Evolutionary conservation across 495 filamentous ascomycete species (phyloP).

Genomic region (Annulohypoxylon moriforme): DNA sequence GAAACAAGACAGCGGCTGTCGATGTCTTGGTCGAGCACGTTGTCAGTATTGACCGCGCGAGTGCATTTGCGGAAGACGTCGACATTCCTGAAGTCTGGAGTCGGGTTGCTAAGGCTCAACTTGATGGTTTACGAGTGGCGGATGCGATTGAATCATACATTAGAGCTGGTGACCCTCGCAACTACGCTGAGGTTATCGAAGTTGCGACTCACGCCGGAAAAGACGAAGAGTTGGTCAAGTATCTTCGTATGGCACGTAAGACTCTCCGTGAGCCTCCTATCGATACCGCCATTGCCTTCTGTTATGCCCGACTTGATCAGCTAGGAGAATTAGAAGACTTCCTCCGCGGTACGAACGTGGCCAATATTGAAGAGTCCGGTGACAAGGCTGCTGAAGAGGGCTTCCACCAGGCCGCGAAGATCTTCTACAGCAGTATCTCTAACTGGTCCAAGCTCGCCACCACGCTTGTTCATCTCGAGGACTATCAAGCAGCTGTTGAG

Average conservation of each 20-base stretch:
- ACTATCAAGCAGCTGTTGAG: conserved; percentile 98
- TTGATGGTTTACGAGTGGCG: conserved; percentile 92
- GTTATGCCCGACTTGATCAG: conserved; percentile 90
- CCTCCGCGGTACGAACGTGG: conserved; percentile 91
- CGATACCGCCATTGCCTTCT: conserved; percentile 93
- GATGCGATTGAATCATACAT: conserved; percentile 98
- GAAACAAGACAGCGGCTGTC: conserved; percentile 84
- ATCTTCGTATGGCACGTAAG: conserved; percentile 95
- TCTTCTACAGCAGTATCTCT: conserved; percentile 97
- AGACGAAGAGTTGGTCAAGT: conserved; percentile 98
- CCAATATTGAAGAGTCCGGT: conserved; percentile 93
- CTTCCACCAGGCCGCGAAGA: conserved; percentile 96
- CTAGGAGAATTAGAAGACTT: conserved; percentile 97
- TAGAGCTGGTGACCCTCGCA: conserved; percentile 89
- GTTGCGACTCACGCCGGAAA: conserved; percentile 96
- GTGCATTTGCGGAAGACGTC: conserved; percentile 95
- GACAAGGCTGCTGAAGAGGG: conserved; percentile 98
- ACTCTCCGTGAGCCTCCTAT: conserved; percentile 93
- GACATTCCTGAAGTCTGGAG: conserved; percentile 99
- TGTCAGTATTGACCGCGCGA: conserved; percentile 97
- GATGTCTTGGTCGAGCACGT: conserved; percentile 96
- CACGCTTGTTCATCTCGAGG: conserved; percentile 92
- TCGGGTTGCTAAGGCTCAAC: conserved; percentile 96
- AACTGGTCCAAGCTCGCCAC: conserved; percentile 99
- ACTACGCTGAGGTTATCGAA: conserved; percentile 96